Evolutionary conservation across 2,329 filamentous ascomycete species (phyloP).

Genomic region (Penicillium sp.): DNA sequence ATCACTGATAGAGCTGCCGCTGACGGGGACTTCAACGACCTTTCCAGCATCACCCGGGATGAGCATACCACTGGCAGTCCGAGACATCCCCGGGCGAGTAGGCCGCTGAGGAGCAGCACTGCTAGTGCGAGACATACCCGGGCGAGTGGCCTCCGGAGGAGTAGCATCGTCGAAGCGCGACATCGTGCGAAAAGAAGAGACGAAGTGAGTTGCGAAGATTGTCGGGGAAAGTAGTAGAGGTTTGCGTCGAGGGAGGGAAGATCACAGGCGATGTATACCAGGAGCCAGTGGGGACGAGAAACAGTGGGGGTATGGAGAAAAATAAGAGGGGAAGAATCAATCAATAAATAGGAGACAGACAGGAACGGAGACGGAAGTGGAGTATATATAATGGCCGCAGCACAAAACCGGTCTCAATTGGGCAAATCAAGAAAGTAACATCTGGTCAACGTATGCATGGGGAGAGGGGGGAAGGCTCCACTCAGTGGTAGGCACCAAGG

Average conservation of each 20-base stretch:
- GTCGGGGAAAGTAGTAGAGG: background rate
- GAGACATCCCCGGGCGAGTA: slow-evolving; percentile 18
- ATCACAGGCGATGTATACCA: background rate
- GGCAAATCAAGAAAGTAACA: slow-evolving; percentile 8
- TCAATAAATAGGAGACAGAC: slow-evolving; percentile 7
- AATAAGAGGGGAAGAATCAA: slow-evolving; percentile 10
- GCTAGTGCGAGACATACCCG: background rate
- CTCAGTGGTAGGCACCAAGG: slow-evolving; percentile 23
- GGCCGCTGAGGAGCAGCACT: slow-evolving; percentile 44
- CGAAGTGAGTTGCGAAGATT: background rate
- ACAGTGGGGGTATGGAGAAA: slow-evolving; percentile 1
- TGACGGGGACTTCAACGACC: slow-evolving; percentile 68
- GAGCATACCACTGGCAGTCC: slow-evolving; percentile 32
- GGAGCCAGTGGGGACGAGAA: slow-evolving; percentile 1
- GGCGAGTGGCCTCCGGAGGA: slow-evolving; percentile 41
- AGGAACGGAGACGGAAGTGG: slow-evolving; percentile 2
- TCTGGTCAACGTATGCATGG: background rate
- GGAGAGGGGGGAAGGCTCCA: slow-evolving; percentile 25
- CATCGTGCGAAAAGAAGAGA: slow-evolving; percentile 47
- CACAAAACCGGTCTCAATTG: slow-evolving; percentile 12
- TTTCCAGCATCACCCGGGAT: slow-evolving; percentile 49
- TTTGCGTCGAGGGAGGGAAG: background rate
- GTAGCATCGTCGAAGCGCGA: slow-evolving; percentile 59
- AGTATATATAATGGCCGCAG: slow-evolving; percentile 21
- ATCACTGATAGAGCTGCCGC: slow-evolving; percentile 67